Conservation (phyloP, 2,329 filamentous ascomycete species). For the Davidsoniella australis region DNA sequence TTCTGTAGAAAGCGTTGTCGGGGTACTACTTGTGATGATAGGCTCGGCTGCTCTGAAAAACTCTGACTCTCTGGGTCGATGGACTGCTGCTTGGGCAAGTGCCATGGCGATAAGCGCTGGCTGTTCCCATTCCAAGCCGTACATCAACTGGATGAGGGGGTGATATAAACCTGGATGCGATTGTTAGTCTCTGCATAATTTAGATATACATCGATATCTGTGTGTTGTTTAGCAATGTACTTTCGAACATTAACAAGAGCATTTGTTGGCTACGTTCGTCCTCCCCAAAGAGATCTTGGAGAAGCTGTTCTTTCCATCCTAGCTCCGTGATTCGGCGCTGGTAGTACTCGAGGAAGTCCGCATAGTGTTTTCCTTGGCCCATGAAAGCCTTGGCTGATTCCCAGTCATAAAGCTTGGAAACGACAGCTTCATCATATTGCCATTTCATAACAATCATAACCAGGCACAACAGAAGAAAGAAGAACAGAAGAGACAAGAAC, state of each 20-base stretch:
- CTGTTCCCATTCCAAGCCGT: slow-evolving; percentile 67
- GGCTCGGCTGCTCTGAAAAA: slow-evolving; percentile 38
- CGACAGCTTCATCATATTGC: slow-evolving; percentile 28
- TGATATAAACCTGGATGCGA: slow-evolving; percentile 46
- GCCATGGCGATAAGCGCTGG: slow-evolving; percentile 67
- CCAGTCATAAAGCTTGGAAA: slow-evolving; percentile 40
- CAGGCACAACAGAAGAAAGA: too few relatives aligned
- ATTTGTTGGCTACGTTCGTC: slow-evolving; percentile 50
- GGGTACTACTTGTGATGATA: slow-evolving; percentile 17
- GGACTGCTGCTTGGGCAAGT: slow-evolving; percentile 60
- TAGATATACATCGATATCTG: slow-evolving; percentile 1
- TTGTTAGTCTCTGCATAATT: neutral
- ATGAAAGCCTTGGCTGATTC: slow-evolving; percentile 38
- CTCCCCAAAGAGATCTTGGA: slow-evolving; percentile 51
- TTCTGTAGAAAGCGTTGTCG: slow-evolving; percentile 18
- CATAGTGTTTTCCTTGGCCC: slow-evolving; percentile 46
- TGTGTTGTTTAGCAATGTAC: slow-evolving; percentile 21
- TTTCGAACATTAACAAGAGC: slow-evolving; percentile 49
- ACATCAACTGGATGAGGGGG: slow-evolving; percentile 71
- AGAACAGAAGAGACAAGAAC: too few relatives aligned
- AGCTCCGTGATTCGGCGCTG: slow-evolving; percentile 50
- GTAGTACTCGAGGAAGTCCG: slow-evolving; percentile 63
- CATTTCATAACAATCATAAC: neutral
- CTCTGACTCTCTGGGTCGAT: slow-evolving; percentile 36
- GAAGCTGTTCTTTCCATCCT: slow-evolving; percentile 41